Conservation (phyloP, 495 filamentous ascomycete genomes). For the Aspergillus ellipticus region DNA sequence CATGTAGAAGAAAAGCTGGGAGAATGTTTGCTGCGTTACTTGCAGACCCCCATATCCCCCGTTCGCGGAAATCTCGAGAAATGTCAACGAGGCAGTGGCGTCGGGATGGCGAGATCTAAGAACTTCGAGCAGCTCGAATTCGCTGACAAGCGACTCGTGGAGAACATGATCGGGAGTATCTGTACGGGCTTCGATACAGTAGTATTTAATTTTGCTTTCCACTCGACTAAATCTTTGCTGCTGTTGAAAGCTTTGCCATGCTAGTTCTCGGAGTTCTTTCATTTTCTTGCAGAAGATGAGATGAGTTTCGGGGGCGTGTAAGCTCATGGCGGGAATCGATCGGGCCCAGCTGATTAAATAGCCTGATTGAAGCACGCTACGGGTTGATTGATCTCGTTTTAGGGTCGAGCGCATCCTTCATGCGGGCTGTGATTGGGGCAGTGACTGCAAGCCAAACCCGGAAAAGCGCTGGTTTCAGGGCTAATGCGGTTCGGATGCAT, state of each 20-base stretch:
- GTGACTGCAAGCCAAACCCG: too few relatives aligned
- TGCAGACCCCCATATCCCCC: background rate
- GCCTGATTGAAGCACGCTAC: too few relatives aligned
- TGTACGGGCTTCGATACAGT: background rate
- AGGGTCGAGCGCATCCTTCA: too few relatives aligned
- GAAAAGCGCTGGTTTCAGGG: too few relatives aligned
- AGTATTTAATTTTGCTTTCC: background rate
- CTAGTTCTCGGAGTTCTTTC: background rate
- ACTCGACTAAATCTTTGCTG: background rate
- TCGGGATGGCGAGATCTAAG: background rate
- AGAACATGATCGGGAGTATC: background rate
- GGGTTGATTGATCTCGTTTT: too few relatives aligned
- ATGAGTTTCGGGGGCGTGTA: too few relatives aligned
- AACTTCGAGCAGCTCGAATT: background rate
- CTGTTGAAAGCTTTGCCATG: background rate
- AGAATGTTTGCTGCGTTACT: background rate
- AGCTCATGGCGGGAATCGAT: too few relatives aligned
- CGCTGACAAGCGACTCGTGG: background rate
- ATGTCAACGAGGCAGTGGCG: background rate
- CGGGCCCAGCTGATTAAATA: too few relatives aligned
- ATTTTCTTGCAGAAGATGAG: too few relatives aligned
- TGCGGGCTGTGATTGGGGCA: too few relatives aligned
- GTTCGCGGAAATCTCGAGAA: background rate
- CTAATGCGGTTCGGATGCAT: too few relatives aligned
- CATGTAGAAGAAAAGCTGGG: background rate